phyloP scores from a whole-genome alignment of 371 early-diverging fungal species.

The Saksenaea oblongispora region DNA sequence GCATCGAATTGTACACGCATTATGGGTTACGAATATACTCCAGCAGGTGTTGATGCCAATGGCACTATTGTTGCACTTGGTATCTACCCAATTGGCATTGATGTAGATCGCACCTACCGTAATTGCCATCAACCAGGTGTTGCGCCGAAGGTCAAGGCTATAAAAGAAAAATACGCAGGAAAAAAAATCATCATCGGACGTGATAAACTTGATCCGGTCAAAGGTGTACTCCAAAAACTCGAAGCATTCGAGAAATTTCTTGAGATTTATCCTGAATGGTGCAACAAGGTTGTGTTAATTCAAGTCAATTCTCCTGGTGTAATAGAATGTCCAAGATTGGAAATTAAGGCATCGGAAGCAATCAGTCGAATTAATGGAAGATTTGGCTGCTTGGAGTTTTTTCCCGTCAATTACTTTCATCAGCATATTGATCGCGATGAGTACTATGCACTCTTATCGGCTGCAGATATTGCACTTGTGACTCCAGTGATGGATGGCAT shows the following conservation, averaged over 20 bases:
- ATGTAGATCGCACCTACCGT: slow-evolving; percentile 57
- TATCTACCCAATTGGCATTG: slow-evolving; percentile 98
- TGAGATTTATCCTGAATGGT: slow-evolving; percentile 86
- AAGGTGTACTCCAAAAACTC: slow-evolving; percentile 97
- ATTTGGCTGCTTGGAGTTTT: slow-evolving; percentile 92
- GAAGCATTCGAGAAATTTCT: slow-evolving; percentile 94
- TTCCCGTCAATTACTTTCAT: slow-evolving; percentile 93
- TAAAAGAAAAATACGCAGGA: slow-evolving; percentile 86
- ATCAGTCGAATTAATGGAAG: slow-evolving; percentile 92
- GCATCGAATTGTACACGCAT: slow-evolving; percentile 89
- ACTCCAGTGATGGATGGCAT: slow-evolving; percentile 98
- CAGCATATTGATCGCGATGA: slow-evolving; percentile 94
- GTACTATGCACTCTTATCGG: slow-evolving; percentile 92
- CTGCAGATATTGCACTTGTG: slow-evolving; percentile 94
- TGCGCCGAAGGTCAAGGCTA: slow-evolving; percentile 69
- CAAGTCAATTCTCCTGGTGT: slow-evolving; percentile 73
- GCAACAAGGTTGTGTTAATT: slow-evolving; percentile 85
- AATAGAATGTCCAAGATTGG: slow-evolving; percentile 63
- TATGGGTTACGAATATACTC: slow-evolving; percentile 85
- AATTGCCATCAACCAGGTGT: slow-evolving; percentile 57
- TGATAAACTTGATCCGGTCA: slow-evolving; percentile 98
- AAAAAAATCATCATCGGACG: slow-evolving; percentile 97
- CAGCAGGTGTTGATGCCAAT: slow-evolving; percentile 77
- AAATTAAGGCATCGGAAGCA: slow-evolving; percentile 84
- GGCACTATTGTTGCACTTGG: slow-evolving; percentile 85